Evolutionary conservation across 805 yeast species (phyloP).

Genomic region (Scheffersomyces spartinae): DNA sequence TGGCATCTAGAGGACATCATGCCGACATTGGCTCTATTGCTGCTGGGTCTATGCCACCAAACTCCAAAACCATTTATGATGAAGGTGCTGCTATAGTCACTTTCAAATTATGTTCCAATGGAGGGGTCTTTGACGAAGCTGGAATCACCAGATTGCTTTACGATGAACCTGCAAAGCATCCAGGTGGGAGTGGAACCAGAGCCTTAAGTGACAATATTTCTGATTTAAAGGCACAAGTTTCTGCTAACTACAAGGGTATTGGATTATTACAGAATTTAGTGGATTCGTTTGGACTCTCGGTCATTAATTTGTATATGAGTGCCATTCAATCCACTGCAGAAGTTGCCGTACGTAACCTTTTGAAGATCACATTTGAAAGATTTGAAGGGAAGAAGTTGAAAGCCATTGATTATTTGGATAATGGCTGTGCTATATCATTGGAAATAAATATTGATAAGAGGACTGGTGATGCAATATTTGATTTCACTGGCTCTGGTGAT

Average conservation of each 20-base stretch:
- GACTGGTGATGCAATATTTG: slow-evolving; percentile 59
- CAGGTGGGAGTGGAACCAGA: slow-evolving; percentile 87
- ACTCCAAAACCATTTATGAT: slow-evolving; percentile 71
- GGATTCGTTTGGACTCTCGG: slow-evolving; percentile 8
- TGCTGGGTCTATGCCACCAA: slow-evolving; percentile 94
- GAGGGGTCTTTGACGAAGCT: slow-evolving; percentile 60
- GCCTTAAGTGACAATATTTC: slow-evolving; percentile 73
- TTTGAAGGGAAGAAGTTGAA: slow-evolving; percentile 31
- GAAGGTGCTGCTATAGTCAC: slow-evolving; percentile 87
- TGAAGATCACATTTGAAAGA: slow-evolving; percentile 22
- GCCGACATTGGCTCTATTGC: slow-evolving; percentile 89
- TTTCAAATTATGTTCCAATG: slow-evolving; percentile 56
- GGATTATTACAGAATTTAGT: slow-evolving; percentile 6
- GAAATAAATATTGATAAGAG: slow-evolving; percentile 35
- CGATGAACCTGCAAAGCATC: slow-evolving; percentile 65
- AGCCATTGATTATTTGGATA: slow-evolving; percentile 66
- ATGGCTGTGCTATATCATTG: slow-evolving; percentile 60
- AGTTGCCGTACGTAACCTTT: slow-evolving; percentile 18
- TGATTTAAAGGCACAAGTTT: slow-evolving; percentile 29
- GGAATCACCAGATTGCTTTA: slow-evolving; percentile 50
- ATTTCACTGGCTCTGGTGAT: slow-evolving; percentile 78
- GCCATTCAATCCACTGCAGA: slow-evolving; percentile 27
- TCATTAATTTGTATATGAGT: slow-evolving; percentile 22
- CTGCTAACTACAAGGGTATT: slow-evolving; percentile 6
- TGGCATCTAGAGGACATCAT: slow-evolving; percentile 93